Base-by-base conservation (phyloP, 805 yeast species). In the Yamadazyma laniorum region DNA sequence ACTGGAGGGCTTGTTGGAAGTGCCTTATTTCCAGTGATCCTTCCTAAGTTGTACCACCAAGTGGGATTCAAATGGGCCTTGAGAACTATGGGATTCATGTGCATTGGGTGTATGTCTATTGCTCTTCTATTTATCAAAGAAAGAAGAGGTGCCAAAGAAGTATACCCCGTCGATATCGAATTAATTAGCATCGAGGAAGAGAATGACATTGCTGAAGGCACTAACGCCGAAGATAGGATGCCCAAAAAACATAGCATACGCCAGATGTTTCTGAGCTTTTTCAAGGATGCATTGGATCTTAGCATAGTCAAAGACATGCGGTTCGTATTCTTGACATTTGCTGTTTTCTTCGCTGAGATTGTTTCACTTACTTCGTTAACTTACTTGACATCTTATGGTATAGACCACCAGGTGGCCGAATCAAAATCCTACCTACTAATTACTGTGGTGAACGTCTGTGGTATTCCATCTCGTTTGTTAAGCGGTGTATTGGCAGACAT, bases 321-420 rank as follows among this genome's bases (percentile, higher is more conserved):
- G 28, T 60, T 54, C 43, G 30, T 55, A 5, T 44, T 43, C 16
- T 43, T 59, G 25, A 55, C 56, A 12, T 22, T 58, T 27, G 56
- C 55, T 6, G 60, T 59, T 0, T 53, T 48, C 36, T 38, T 47
- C 30, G 41, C 58, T 3, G 86, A 81, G 49, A 64, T 79, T 45
- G 72, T 80, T 0, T 62, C 79, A 9, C 65, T 80, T 48, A 55
- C 75, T 27, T 49, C 63, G 12, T 44, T 54, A 32, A 56, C 63
- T 2, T 59, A 56, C 34, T 40, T 60, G 16, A 43, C 60, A 8
- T 52, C 62, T 3, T 60, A 58, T 42, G 61, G 58, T 3, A 43
- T 57, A 22, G 53, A 51, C 13, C 48, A 47, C 40, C 59, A 58
- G 4, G 39, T 52, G 15, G 27, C 44, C 14, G 44, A 51, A 16